Conservation (phyloP, 225 moss, liverwort and hornwort species). For the Antitrichia curtipendula region DNA sequence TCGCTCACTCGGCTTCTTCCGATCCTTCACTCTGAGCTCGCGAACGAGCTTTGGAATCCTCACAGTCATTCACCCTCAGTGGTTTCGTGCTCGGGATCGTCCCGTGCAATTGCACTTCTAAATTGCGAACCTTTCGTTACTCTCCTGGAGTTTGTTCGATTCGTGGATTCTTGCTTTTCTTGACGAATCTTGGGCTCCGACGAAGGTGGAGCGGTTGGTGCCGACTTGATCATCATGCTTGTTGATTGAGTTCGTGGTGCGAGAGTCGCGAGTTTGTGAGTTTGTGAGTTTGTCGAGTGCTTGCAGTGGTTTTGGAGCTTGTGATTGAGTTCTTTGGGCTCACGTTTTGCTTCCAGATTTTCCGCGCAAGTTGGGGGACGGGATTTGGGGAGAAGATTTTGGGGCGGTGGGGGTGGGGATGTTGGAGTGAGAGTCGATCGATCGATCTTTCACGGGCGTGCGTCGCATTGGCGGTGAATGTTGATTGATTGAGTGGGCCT, state of each 20-base stretch:
- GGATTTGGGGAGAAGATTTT: not conserved
- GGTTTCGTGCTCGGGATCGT: not conserved
- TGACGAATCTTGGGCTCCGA: not conserved
- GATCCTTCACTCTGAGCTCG: not conserved
- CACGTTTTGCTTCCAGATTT: not conserved
- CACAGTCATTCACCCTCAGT: not conserved
- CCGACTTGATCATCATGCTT: not conserved
- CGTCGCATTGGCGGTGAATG: constrained; percentile 8
- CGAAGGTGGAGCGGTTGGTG: not conserved
- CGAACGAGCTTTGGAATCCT: not conserved
- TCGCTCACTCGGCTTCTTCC: not conserved
- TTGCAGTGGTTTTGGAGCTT: not conserved
- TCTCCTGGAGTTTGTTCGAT: not conserved
- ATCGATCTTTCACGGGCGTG: not conserved
- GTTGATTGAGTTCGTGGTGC: not conserved
- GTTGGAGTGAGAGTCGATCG: not conserved
- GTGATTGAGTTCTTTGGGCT: not conserved
- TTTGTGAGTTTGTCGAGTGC: not conserved
- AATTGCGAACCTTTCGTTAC: not conserved
- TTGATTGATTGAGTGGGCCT: not conserved
- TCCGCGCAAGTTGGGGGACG: not conserved
- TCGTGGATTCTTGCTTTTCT: not conserved
- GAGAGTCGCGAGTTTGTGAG: not conserved
- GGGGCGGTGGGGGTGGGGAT: not conserved
- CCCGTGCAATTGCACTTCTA: not conserved